Percentiles rank a stretch among this genome's conserved stretches.
Evolutionary conservation across 352 stramenopile species (phyloP).

Genomic region (Pythium vanterpoolii): DNA sequence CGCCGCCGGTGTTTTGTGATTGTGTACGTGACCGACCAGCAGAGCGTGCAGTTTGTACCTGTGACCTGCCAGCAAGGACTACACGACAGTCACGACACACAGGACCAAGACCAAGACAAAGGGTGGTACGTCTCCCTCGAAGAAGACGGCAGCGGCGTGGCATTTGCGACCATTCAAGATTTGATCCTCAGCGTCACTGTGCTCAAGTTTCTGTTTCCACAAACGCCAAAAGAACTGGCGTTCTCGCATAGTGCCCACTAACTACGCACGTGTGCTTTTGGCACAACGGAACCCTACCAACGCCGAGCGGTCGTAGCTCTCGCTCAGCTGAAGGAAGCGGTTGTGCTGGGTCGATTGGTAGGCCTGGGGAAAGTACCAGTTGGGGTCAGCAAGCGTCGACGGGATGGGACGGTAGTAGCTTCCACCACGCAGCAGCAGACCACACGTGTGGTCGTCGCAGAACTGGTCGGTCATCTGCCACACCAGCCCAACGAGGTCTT

Average conservation of each 20-base stretch:
- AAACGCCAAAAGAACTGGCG: conserved; percentile 70
- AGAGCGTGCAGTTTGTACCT: conserved; percentile 72
- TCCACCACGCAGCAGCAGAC: conserved; percentile 69
- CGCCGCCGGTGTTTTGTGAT: conserved; percentile 64
- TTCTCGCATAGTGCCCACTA: conserved; percentile 33
- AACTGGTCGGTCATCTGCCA: conserved; percentile 89
- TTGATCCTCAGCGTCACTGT: conserved; percentile 77
- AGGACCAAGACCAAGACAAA: neutral
- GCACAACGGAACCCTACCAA: conserved; percentile 78
- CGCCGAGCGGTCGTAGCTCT: conserved; percentile 69
- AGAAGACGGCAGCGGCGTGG: conserved; percentile 28
- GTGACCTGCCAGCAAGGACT: conserved; percentile 43
- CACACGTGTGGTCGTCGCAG: conserved; percentile 77
- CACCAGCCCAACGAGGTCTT: conserved; percentile 79
- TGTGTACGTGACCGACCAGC: conserved; percentile 55
- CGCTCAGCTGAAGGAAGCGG: conserved; percentile 66
- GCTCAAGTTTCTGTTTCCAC: conserved; percentile 76
- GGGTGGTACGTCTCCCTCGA: conserved; percentile 69
- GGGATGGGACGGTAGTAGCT: conserved; percentile 70
- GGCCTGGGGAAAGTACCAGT: conserved; percentile 86
- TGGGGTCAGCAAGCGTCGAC: conserved; percentile 65
- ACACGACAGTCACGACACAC: neutral
- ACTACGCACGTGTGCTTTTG: conserved; percentile 19
- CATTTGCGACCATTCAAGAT: conserved; percentile 60
- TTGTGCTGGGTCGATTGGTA: conserved; percentile 64